Conservation (phyloP, 345 rosid species). For the Populus tremula region DNA sequence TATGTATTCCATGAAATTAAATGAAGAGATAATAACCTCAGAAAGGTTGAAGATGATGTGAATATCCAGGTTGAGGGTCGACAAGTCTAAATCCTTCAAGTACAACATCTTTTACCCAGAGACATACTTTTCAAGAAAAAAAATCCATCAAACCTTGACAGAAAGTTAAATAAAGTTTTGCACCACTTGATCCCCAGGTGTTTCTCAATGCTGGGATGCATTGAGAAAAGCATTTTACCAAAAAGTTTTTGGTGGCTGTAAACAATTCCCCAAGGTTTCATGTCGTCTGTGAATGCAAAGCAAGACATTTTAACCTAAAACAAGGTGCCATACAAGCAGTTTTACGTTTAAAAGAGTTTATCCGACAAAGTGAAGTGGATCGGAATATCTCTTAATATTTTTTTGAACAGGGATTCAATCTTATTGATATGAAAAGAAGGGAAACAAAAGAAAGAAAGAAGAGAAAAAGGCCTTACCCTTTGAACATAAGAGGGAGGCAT, state of each 20-base stretch:
- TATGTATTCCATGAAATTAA: background rate
- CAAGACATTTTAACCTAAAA: background rate
- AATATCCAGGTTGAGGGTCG: too few relatives aligned
- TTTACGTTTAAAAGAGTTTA: background rate
- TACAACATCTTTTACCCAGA: background rate
- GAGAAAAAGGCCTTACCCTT: constrained; percentile 34
- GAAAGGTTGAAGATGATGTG: background rate
- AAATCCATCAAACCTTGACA: background rate
- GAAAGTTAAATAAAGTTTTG: background rate
- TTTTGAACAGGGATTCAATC: background rate
- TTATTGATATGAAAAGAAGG: background rate
- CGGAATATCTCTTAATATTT: background rate
- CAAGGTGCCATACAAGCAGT: background rate
- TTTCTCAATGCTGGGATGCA: background rate
- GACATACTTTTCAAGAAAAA: background rate
- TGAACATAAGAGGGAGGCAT: constrained; percentile 61
- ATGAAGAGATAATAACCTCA: background rate
- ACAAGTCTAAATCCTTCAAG: background rate
- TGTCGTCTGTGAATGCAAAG: background rate
- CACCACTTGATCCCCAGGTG: background rate
- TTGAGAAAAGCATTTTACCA: background rate
- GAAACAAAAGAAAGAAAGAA: background rate
- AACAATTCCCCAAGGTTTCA: background rate
- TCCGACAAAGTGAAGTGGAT: background rate
- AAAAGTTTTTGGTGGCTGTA: background rate